Evolutionary conservation across 192 early-diverging fungal species (phyloP), one percentile per base, ranked within the genome.

Genomic region (Coemansia biformis): DNA sequence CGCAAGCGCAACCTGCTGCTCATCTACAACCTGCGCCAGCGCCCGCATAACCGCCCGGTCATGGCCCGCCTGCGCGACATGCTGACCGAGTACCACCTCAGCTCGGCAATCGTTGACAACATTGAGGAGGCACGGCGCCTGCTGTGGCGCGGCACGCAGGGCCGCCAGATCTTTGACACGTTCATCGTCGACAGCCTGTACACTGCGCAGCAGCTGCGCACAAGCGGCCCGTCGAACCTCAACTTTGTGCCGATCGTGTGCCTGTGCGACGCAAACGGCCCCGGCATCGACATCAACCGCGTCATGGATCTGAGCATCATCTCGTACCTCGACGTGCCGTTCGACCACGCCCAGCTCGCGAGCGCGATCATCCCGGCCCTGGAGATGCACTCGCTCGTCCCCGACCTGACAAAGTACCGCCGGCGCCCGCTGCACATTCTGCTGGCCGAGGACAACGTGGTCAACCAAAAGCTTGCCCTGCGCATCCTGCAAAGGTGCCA

Each of bases 371-470:
- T 86, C 37, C 86, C 87, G 1, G 85, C 87, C 0, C 66, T 89
- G 23, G 85, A 88, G 53, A 80, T 71, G 11, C 76, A 80, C 45
- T 76, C 84, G 16, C 65, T 82, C 5, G 48, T 83, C 17, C 77
- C 83, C 4, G 78, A 77, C 32, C 78, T 84, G 51, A 68, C 76
- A n/a, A 73, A 73, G 51, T 78, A 81, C 51, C 66, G 79, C 44
- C 61, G 58, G 41, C 76, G 78, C n/a, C 80, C 80, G 8, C 50
- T 89, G 51, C 72, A 85, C 23, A 87, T 93, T 54, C 62, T 93
- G 17, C 62, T 93, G 29, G 88, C 86, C 5, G 90, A 91, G 62
- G 90, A 91, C 51, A 91, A 93, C 43, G 69, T 85, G 38, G 86
- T 93, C 38, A 93, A 93, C 58, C 90, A 89, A 50, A 87, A 86